Base-by-base conservation (phyloP, 2,329 filamentous ascomycete species). In the Monosporascus sp. region DNA sequence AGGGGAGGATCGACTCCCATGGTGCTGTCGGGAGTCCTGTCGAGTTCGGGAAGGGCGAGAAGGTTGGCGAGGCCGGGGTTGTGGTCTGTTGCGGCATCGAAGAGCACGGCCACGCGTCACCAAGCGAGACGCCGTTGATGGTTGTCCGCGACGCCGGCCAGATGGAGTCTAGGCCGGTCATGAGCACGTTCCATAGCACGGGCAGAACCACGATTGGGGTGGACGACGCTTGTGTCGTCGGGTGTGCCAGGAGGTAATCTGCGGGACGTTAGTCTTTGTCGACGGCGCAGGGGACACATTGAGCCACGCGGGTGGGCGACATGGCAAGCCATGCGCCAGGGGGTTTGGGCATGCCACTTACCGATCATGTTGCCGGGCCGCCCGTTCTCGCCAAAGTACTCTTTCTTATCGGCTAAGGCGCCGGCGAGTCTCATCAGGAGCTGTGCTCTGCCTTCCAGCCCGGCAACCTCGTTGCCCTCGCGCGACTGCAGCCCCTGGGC, bases 221-320 rank as follows among this genome's bases (percentile, higher is more conserved):
- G 1, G 91, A 95, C 1, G 90, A 89, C 15, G 90, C 90, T 66
- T 93, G 87, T 5, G 93, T 97, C 2, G 90, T 87, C 1, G 92
- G 89, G 66, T 97, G 94, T 3, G 89, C 88, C 39, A 97, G 81
- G n/a, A 97, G 83, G 67, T 96, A 92, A 70, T 97, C 93, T 92
- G 62, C 17, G 8, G 55, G 49, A 27, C 44, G 50, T 53, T 56
- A 58, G 51, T 35, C 31, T 5, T 35, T 9, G 31, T 35, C 31
- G 31, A 14, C 9, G 31, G 5, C 31, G 31, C 11, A 5, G 11
- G 27, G 11, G 31, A 35, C 31, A 14, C 11, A 11, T 3, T 14
- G 14, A 14, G 31, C 31, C 31, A 14, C 31, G 31, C 31, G 31
- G 31, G 31, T 14, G 31, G 31, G 31, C 31, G 11, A 14, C 31